Base-by-base conservation (phyloP, 2,329 filamentous ascomycete genomes). In the Alternaria ethzedia region DNA sequence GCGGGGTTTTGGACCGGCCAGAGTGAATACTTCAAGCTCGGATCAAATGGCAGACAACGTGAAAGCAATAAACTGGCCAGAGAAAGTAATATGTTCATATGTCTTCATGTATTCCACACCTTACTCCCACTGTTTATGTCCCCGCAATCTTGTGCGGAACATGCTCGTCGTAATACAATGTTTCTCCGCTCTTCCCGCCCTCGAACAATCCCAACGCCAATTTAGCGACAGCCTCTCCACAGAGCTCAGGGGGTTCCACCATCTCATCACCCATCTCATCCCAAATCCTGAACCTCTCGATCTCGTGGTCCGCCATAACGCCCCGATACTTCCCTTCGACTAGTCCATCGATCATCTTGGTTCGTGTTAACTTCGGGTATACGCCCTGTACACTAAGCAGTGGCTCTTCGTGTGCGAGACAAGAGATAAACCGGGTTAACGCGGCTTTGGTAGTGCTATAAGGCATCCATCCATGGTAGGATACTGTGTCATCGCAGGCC, bases 381-480 rank as follows among this genome's bases (percentile, higher is more conserved):
- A 75, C 71, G 10, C 70, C 71, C 49, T 74, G 70, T 5, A 74
- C 67, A 9, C 49, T 62, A 8, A 74, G 45, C 8, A 66, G 62
- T 3, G 66, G 63, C 54, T 74, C 71, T 57, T 75, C 73, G 23
- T 74, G 71, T 43, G 73, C 73, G 3, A 75, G 61, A 51, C 68
- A 66, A 3, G 68, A 59, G 44, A 74, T 63, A 51, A 75, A 75
- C 36, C 73, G 68, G 3, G 70, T 72, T 4, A 74, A 45, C 6
- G 71, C 70, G 2, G 73, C 73, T 67, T 75, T 75, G 2, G 70
- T 66, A 6, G 66, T 71, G 58, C 71, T 72, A 25, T 74, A 75
- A 2, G 70, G 66, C 47, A 57, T 72, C 70, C 70, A 74, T 44
- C 70, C 71, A 13, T 69, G 64, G 51, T 75, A 74, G 3, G 67